A percentile compares a stretch with the other conserved stretches of the same genome.
These are phyloP conservation scores for Flaveria linearis DNA, from an alignment of 129 eudicot genomes.

Conservation along the genomic window DNA sequence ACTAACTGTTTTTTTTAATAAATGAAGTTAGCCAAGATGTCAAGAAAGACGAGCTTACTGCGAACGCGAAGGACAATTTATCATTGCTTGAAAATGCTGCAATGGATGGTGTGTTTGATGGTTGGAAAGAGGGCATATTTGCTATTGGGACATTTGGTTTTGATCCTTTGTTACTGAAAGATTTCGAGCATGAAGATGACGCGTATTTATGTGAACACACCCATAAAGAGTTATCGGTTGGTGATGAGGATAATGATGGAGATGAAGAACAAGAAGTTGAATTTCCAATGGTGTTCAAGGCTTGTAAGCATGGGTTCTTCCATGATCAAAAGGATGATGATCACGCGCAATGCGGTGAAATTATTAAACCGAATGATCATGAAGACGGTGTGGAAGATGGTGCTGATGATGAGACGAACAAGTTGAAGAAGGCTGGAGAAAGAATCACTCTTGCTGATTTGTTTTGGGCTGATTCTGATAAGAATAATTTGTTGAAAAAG, in stretches of 20 bases:
- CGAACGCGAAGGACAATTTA: constrained; percentile 33
- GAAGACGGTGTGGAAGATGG: constrained; percentile 15
- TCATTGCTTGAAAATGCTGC: constrained; percentile 35
- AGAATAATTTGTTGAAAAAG: constrained; percentile 25
- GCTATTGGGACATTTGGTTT: constrained; percentile 74
- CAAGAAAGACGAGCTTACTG: constrained; percentile 5
- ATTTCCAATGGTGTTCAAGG: constrained; percentile 42
- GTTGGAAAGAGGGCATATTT: constrained; percentile 62
- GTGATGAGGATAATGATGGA: constrained; percentile 18
- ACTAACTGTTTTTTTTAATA: neutral
- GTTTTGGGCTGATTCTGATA: constrained; percentile 57
- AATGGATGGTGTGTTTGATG: constrained; percentile 30
- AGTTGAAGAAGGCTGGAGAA: constrained; percentile 38
- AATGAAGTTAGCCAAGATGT: constrained; percentile 37
- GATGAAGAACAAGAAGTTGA: constrained; percentile 40
- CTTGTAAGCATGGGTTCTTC: constrained; percentile 40
- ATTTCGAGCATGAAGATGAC: constrained; percentile 7
- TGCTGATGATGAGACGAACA: constrained; percentile 2
- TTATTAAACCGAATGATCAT: constrained; percentile 11
- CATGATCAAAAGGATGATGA: constrained; percentile 29
- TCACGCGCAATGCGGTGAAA: constrained; percentile 3
- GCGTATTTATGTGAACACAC: constrained; percentile 15
- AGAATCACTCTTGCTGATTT: constrained; percentile 79
- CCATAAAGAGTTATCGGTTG: constrained; percentile 8
- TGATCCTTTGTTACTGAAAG: constrained; percentile 41